A percentile compares a stretch with the other conserved stretches of the same genome.
phyloP scores from a whole-genome alignment of 148 eudicot genomes.

The Agrostemma githago region DNA sequence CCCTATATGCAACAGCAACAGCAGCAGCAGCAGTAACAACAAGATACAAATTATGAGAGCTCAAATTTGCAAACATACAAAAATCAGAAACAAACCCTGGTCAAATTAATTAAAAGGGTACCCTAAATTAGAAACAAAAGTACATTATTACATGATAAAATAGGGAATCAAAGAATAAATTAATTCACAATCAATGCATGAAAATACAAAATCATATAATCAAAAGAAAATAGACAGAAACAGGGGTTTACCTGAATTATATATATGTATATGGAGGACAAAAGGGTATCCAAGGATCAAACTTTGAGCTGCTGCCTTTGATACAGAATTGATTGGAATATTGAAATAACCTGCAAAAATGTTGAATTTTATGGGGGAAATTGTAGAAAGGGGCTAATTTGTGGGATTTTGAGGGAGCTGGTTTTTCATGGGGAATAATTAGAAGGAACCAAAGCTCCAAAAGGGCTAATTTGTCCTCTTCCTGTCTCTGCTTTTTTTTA shows the following conservation, averaged over 20 bases:
- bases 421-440: slow-evolving; percentile 22
- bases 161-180: slow-evolving; percentile 41
- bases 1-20: slow-evolving; percentile 10
- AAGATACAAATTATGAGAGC: slow-evolving; percentile 28
- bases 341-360: background rate
- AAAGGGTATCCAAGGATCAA: slow-evolving; percentile 22
- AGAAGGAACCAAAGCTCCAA: slow-evolving; percentile 34
- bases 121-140: slow-evolving; percentile 10
- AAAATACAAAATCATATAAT: slow-evolving; percentile 16
- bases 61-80: slow-evolving; percentile 21
- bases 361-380: background rate
- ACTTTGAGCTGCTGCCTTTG: slow-evolving; percentile 17
- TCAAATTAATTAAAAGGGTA: slow-evolving; percentile 12
- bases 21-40: background rate
- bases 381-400: background rate
- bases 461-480: slow-evolving; percentile 22
- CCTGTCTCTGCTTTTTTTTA: slow-evolving; percentile 29
- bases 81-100: slow-evolving; percentile 17
- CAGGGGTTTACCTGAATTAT: slow-evolving; percentile 41
- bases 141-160: slow-evolving; percentile 24
- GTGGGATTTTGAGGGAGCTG: background rate
- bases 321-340: background rate
- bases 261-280: slow-evolving; percentile 27
- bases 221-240: slow-evolving; percentile 11
- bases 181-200: slow-evolving; percentile 43